phyloP scores from a whole-genome alignment of 345 rosid genomes.

The Erysimum cheiranthoides region DNA sequence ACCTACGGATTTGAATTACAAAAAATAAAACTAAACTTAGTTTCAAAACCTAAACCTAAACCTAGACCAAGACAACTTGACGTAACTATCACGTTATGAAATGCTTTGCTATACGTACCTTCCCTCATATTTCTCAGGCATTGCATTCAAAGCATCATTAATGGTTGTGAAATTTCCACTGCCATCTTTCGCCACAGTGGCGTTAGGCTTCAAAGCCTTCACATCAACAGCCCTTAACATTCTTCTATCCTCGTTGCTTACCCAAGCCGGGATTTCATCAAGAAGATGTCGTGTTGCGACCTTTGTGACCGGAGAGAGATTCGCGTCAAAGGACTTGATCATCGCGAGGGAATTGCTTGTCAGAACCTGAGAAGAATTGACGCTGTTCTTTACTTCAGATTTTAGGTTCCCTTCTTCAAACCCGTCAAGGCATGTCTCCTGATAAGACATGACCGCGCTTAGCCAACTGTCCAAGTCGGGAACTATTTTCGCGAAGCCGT shows the following conservation, averaged over 20 bases:
- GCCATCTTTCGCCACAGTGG: conserved; percentile 78
- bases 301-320: conserved; percentile 26
- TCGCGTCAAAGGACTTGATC: conserved; percentile 43
- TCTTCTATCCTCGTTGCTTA: conserved; percentile 62
- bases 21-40: not conserved
- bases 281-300: conserved; percentile 50
- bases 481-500: conserved; percentile 30
- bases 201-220: conserved; percentile 55
- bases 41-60: conserved; percentile 5
- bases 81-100: conserved; percentile 3
- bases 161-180: conserved; percentile 77
- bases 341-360: conserved; percentile 83
- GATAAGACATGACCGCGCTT: conserved; percentile 85
- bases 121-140: conserved; percentile 63
- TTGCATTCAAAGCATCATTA: conserved; percentile 62
- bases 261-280: conserved; percentile 64
- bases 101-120: conserved; percentile 47
- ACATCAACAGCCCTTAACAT: conserved; percentile 49
- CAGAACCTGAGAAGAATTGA: conserved; percentile 53
- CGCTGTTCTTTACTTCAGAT: conserved; percentile 51
- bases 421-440: conserved; percentile 74
- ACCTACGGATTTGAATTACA: conserved; percentile 49
- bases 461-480: conserved; percentile 67
- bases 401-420: conserved; percentile 69
- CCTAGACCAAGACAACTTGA: not conserved